Evolutionary conservation across 1,284 basidiomycete genomes (phyloP).

Genomic region (Caloboletus firmus): DNA sequence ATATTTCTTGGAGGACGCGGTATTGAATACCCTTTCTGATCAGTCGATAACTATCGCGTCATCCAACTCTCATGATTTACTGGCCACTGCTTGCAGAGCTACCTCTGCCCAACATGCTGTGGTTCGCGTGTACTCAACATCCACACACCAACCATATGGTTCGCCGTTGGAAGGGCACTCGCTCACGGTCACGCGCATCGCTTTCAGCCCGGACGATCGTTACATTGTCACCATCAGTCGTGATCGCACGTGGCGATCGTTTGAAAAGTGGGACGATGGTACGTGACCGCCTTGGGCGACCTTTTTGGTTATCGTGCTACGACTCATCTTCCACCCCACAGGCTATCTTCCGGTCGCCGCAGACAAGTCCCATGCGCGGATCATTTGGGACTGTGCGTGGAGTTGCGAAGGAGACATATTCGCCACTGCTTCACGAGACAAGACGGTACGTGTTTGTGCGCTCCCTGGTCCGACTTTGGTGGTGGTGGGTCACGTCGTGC

Average conservation of each 20-base stretch:
- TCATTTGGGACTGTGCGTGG: slow-evolving; percentile 97
- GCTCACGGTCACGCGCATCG: slow-evolving; percentile 87
- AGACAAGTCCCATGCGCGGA: slow-evolving; percentile 86
- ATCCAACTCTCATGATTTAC: slow-evolving; percentile 65
- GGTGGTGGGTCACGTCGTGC: background rate
- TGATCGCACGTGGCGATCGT: slow-evolving; percentile 93
- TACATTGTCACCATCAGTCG: slow-evolving; percentile 84
- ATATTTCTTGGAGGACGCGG: slow-evolving; percentile 1
- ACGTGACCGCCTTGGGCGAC: slow-evolving; percentile 27
- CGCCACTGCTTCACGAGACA: slow-evolving; percentile 93
- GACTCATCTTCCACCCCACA: slow-evolving; percentile 19
- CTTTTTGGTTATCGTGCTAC: background rate
- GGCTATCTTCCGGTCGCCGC: slow-evolving; percentile 64
- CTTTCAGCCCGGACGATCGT: slow-evolving; percentile 83
- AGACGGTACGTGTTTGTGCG: slow-evolving; percentile 62
- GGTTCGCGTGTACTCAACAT: slow-evolving; percentile 79
- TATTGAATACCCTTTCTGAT: slow-evolving; percentile 6
- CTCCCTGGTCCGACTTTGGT: background rate
- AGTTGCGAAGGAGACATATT: slow-evolving; percentile 71
- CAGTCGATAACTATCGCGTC: slow-evolving; percentile 78
- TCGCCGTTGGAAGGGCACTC: slow-evolving; percentile 79
- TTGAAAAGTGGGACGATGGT: slow-evolving; percentile 46
- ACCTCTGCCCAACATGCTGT: slow-evolving; percentile 87
- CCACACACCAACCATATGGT: slow-evolving; percentile 69
- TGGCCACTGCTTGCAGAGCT: slow-evolving; percentile 94